phyloP scores from a whole-genome alignment of 2,329 filamentous ascomycete genomes.

The Alternaria gaisen region DNA sequence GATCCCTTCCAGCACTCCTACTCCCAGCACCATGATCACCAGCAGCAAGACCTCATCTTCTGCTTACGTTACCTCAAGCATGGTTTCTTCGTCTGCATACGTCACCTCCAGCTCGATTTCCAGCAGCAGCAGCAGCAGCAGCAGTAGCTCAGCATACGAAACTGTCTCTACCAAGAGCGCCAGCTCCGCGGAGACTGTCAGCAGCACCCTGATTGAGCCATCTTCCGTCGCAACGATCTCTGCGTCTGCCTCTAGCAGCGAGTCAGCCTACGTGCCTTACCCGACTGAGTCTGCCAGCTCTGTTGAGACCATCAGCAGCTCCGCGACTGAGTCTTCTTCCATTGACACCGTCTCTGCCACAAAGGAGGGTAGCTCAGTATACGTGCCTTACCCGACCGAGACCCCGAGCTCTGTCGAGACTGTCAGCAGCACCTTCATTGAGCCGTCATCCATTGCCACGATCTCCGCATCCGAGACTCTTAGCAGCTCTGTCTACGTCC shows the following conservation, averaged over 20 bases:
- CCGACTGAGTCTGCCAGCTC: background rate
- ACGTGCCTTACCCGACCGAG: background rate
- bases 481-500: slow-evolving; percentile 5
- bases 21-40: slow-evolving; percentile 1
- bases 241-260: slow-evolving; percentile 1
- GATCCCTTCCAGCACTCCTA: background rate
- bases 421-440: slow-evolving; percentile 1
- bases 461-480: slow-evolving; percentile 2
- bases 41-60: slow-evolving; percentile 11
- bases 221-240: slow-evolving; percentile 7
- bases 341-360: slow-evolving; percentile 2
- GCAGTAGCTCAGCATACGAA: slow-evolving; percentile 14
- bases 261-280: background rate
- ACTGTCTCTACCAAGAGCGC: background rate
- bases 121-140: slow-evolving; percentile 12
- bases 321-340: slow-evolving; percentile 2
- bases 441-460: slow-evolving; percentile 6
- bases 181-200: background rate
- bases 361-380: background rate
- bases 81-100: background rate
- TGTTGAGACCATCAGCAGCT: slow-evolving; percentile 5
- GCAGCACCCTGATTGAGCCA: slow-evolving; percentile 4
- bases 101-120: background rate
- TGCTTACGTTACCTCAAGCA: slow-evolving; percentile 5
- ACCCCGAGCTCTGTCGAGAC: background rate